Conservation (phyloP, 805 yeast species). For the Zygosaccharomyces kombuchaensis region DNA sequence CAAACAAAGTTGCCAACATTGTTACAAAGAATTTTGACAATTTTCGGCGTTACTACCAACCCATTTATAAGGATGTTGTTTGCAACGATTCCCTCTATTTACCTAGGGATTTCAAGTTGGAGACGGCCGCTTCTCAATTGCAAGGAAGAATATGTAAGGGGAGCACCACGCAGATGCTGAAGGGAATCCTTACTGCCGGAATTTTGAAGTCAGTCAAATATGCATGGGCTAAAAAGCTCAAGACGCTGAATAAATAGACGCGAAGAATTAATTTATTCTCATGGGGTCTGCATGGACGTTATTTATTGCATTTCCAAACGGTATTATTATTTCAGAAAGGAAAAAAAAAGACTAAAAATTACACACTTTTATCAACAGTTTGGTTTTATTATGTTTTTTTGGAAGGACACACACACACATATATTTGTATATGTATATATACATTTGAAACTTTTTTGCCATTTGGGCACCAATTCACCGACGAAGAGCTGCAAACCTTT, state of each 20-base stretch:
- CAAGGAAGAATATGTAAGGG: slow-evolving; percentile 58
- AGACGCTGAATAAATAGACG: slow-evolving; percentile 28
- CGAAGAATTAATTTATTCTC: neutral
- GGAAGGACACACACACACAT: neutral
- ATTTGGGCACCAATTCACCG: slow-evolving; percentile 23
- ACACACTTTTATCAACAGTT: neutral
- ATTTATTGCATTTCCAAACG: neutral
- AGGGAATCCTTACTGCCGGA: slow-evolving; percentile 90
- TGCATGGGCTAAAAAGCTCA: slow-evolving; percentile 63
- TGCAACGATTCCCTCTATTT: slow-evolving; percentile 31
- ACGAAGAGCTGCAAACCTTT: slow-evolving; percentile 75
- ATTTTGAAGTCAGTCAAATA: slow-evolving; percentile 62
- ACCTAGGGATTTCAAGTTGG: slow-evolving; percentile 39
- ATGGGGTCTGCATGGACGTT: neutral
- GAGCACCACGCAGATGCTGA: slow-evolving; percentile 70
- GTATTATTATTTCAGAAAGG: neutral
- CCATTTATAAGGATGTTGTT: slow-evolving; percentile 42
- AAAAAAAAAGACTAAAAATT: neutral
- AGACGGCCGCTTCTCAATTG: slow-evolving; percentile 38
- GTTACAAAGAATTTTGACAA: slow-evolving; percentile 68
- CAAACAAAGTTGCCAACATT: slow-evolving; percentile 79
- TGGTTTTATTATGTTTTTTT: neutral
- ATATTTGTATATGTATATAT: neutral
- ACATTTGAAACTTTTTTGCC: neutral
- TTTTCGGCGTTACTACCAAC: slow-evolving; percentile 72